phyloP scores from a whole-genome alignment of 2,329 filamentous ascomycete species.

The Sclerotinia borealis region DNA sequence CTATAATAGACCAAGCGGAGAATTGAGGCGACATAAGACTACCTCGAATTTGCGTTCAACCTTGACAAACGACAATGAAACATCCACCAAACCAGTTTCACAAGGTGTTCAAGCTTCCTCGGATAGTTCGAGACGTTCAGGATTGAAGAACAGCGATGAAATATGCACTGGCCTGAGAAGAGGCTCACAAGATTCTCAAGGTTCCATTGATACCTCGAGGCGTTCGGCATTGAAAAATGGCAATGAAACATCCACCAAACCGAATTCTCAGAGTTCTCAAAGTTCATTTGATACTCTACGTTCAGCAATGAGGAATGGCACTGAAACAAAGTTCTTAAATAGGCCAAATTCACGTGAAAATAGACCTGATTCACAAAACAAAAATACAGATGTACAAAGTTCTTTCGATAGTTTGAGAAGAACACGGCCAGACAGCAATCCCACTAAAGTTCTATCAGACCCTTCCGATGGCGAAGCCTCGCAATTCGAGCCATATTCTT shows the following conservation, averaged over 20 bases:
- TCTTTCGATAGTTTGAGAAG: neutral
- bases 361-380: slow-evolving; percentile 2
- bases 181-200: neutral
- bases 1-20: slow-evolving; percentile 27
- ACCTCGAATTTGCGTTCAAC: slow-evolving; percentile 23
- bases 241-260: slow-evolving; percentile 24
- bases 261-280: slow-evolving; percentile 20
- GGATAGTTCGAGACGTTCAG: slow-evolving; percentile 9
- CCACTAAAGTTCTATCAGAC: slow-evolving; percentile 19
- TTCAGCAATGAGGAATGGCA: slow-evolving; percentile 6
- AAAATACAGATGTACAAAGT: neutral
- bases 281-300: slow-evolving; percentile 5
- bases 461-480: slow-evolving; percentile 46
- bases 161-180: slow-evolving; percentile 31
- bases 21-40: slow-evolving; percentile 39
- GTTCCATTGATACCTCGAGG: slow-evolving; percentile 14
- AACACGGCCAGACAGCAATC: slow-evolving; percentile 24
- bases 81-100: slow-evolving; percentile 23
- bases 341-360: slow-evolving; percentile 1
- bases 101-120: slow-evolving; percentile 7
- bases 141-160: slow-evolving; percentile 11
- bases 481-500: slow-evolving; percentile 80
- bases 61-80: slow-evolving; percentile 15
- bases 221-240: slow-evolving; percentile 10
- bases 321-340: slow-evolving; percentile 6